phyloP scores from a whole-genome alignment of 495 filamentous ascomycete genomes.

The Trichoderma erinaceum region DNA sequence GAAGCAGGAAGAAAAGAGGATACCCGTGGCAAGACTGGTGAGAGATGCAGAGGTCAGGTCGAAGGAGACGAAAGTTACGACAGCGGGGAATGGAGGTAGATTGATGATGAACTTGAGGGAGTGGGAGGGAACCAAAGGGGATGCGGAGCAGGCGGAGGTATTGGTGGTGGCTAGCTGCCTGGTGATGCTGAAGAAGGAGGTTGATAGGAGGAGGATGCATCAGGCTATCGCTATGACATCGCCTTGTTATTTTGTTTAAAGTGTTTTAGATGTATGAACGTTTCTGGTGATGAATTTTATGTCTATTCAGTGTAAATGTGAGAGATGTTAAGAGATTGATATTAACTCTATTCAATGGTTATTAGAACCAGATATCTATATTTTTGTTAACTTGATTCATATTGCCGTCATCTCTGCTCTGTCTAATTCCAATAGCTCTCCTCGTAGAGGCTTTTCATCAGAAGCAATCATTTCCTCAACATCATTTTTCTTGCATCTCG shows the following conservation, averaged over 20 bases:
- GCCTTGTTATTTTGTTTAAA: background rate
- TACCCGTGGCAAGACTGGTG: conserved; percentile 40
- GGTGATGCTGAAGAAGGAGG: conserved; percentile 54
- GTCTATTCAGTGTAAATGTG: too few relatives aligned
- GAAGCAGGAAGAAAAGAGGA: conserved; percentile 21
- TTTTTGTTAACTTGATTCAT: background rate
- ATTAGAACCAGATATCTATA: too few relatives aligned
- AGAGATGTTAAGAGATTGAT: too few relatives aligned
- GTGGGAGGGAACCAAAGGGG: conserved; percentile 22
- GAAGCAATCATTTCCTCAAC: conserved; percentile 26
- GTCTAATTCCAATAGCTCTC: conserved; percentile 34
- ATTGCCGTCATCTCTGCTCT: conserved; percentile 25
- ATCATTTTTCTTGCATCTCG: conserved; percentile 28
- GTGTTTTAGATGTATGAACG: background rate
- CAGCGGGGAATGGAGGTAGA: conserved; percentile 49
- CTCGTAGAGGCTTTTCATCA: conserved; percentile 24
- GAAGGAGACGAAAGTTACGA: conserved; percentile 32
- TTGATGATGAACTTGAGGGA: conserved; percentile 35
- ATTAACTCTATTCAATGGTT: too few relatives aligned
- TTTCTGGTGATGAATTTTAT: too few relatives aligned
- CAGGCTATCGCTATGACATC: conserved; percentile 39
- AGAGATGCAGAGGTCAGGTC: conserved; percentile 39
- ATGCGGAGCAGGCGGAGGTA: conserved; percentile 33
- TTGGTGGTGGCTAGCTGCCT: conserved; percentile 48
- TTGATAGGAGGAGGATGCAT: conserved; percentile 45